These are phyloP conservation scores for Coniochaeta sp. DNA, from an alignment of 2,329 filamentous ascomycete species.

Conservation along the genomic window DNA sequence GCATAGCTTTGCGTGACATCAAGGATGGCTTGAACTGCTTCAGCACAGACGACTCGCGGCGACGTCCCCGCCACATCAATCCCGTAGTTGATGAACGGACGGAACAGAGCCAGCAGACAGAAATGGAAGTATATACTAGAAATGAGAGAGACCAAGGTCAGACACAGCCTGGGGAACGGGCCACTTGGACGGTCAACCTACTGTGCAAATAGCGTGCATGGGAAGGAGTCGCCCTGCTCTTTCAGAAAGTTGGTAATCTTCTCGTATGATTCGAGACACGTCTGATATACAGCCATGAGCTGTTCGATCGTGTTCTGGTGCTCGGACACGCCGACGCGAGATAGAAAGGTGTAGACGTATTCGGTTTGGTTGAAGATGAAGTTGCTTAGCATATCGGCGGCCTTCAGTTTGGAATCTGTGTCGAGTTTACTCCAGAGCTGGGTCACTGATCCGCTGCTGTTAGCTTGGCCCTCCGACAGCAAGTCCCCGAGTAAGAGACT, in stretches of 20 bases:
- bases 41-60: constrained; percentile 19
- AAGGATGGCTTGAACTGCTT: constrained; percentile 26
- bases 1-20: constrained; percentile 22
- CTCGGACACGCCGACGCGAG: neutral
- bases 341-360: constrained; percentile 2
- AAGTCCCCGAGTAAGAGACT: neutral
- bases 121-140: constrained; percentile 9
- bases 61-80: constrained; percentile 4
- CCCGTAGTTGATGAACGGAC: constrained; percentile 1
- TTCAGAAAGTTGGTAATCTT: neutral
- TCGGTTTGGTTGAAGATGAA: constrained; percentile 4
- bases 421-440: neutral
- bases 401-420: neutral
- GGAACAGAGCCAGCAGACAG: constrained; percentile 6
- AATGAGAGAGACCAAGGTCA: neutral
- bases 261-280: constrained; percentile 6
- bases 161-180: neutral
- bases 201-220: constrained; percentile 5
- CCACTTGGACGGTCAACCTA: constrained; percentile 1
- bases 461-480: too few relatives aligned
- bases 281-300: constrained; percentile 3
- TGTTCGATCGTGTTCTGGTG: neutral
- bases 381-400: neutral
- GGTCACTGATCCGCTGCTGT: neutral
- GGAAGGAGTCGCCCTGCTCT: neutral